These are phyloP conservation scores for Rutstroemia sp. DNA, from an alignment of 2,329 filamentous ascomycete species.

Conservation along the genomic window DNA sequence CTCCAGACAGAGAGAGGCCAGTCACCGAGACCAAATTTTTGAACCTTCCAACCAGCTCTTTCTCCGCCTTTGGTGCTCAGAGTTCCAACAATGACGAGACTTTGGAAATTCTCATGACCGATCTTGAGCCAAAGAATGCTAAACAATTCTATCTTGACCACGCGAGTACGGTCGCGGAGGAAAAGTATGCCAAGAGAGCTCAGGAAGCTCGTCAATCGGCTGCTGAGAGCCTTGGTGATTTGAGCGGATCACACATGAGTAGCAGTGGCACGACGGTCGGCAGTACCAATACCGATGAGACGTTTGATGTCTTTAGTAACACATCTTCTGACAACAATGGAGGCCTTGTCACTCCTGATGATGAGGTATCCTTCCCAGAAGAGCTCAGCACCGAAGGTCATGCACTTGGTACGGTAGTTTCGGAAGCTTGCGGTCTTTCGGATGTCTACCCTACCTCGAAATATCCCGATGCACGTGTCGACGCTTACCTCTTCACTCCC, in stretches of 20 bases:
- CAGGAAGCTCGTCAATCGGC: conserved; percentile 54
- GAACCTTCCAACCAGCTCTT: conserved; percentile 30
- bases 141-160: conserved; percentile 70
- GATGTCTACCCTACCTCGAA: conserved; percentile 79
- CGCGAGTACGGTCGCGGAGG: conserved; percentile 85
- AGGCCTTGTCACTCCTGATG: conserved; percentile 49
- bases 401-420: conserved; percentile 84
- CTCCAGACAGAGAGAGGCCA: conserved; percentile 51
- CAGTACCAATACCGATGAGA: conserved; percentile 42
- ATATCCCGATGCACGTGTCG: conserved; percentile 89
- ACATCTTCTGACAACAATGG: conserved; percentile 55
- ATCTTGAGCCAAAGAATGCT: conserved; percentile 59
- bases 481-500: conserved; percentile 92
- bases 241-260: conserved; percentile 39
- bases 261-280: conserved; percentile 35
- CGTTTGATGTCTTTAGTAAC: conserved; percentile 77
- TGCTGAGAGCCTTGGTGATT: conserved; percentile 50
- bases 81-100: conserved; percentile 59
- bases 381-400: conserved; percentile 89
- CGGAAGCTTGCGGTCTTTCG: conserved; percentile 80
- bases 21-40: conserved; percentile 28
- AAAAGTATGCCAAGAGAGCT: conserved; percentile 64
- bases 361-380: conserved; percentile 54
- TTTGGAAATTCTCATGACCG: conserved; percentile 65
- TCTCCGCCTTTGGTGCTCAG: conserved; percentile 15